Evolutionary conservation across 2,329 filamentous ascomycete species (phyloP).

Genomic region (Rutstroemia sp.): DNA sequence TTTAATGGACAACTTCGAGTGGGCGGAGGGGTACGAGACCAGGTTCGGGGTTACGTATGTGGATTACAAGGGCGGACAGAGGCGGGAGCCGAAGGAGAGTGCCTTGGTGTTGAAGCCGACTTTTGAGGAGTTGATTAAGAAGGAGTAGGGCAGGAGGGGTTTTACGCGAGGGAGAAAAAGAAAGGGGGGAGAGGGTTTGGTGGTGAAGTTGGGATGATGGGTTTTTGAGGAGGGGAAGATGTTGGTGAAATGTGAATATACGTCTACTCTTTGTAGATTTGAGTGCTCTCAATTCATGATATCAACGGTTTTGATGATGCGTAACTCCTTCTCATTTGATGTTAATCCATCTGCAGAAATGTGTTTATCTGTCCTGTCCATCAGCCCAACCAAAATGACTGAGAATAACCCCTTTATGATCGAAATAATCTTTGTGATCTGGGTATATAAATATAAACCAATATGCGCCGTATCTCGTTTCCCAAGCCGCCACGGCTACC

Average conservation of each 20-base stretch:
- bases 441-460: conserved; percentile 10
- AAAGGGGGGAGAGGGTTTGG: background rate
- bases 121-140: conserved; percentile 64
- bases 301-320: no score
- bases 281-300: no score
- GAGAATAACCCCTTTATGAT: background rate
- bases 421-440: background rate
- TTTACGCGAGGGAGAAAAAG: background rate
- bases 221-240: no score
- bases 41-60: conserved; percentile 79
- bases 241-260: no score
- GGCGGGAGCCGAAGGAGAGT: conserved; percentile 77
- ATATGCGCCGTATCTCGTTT: background rate
- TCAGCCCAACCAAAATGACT: background rate
- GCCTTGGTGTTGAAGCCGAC: conserved; percentile 62
- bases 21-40: conserved; percentile 80
- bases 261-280: no score
- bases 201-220: background rate
- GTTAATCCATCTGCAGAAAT: background rate
- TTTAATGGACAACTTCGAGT: conserved; percentile 57
- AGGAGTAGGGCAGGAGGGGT: conserved; percentile 32
- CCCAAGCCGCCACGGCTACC: no score
- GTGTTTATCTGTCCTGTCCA: background rate
- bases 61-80: conserved; percentile 74
- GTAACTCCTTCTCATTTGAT: no score